Evolutionary conservation across 2,329 filamentous ascomycete species (phyloP), one percentile per base, ranked within the genome.

Genomic region (Didymella glomerata): DNA sequence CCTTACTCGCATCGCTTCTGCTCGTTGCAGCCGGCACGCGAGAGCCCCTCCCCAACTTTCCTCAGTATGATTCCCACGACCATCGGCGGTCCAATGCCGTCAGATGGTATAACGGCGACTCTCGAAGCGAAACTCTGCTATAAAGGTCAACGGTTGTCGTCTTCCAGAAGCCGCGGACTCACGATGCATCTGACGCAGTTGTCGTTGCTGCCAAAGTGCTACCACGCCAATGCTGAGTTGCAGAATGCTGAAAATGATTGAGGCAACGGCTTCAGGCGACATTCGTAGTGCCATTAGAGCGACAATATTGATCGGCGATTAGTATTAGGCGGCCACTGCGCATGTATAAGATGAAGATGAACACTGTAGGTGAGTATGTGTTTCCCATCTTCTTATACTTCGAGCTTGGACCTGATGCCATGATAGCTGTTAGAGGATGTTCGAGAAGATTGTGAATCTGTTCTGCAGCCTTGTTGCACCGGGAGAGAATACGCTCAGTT

Each of bases 151-250:
- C 32, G 16, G 4, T 36, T n/a, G 16, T n/a, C 32, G 32, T n/a
- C 16, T 10, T 28, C 27, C 27, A 28, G 1, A 10, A 28, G 27
- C 27, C 27, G 2, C 7, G 10, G 32, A 20, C 57, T 32, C 28
- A 68, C 65, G 48, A 51, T 68, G 56, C 44, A 57, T 9, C 20
- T 22, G 63, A 20, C 61, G 59, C 18, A 63, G 11, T 7, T 54
- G 53, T 5, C 40, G 57, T 41, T 68, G 64, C 38, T 68, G 64
- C 66, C 64, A 68, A 11, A 67, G 49, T 1, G 64, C 57, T 1
- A 63, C 6, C 7, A 68, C 24, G 0, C 62, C 46, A 20, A 68
- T 54, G 6, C 13, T 44, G 5, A 68, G 40, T 30, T 68, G 64
- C 2, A 66, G 57, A 7, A 69, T 5, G 2, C 66, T 64, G 16